Percentiles rank a stretch among this genome's conserved stretches.
These are phyloP conservation scores for Talaromyces piceae DNA, from an alignment of 2,329 filamentous ascomycete species.

Conservation along the genomic window DNA sequence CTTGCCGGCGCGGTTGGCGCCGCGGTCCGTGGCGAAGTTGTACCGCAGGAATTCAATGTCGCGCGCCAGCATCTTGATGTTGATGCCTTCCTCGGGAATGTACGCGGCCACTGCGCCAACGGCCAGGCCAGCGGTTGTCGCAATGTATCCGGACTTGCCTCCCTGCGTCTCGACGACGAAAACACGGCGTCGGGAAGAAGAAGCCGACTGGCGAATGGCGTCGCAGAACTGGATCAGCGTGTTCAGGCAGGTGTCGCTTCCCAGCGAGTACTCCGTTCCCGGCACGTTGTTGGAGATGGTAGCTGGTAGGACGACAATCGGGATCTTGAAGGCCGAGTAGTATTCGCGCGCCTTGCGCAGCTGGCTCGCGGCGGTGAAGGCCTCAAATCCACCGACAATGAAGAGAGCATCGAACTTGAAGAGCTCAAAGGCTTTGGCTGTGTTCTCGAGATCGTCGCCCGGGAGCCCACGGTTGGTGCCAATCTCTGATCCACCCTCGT, in stretches of 20 bases:
- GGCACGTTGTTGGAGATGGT: slow-evolving; percentile 99
- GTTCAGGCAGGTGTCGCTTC: slow-evolving; percentile 94
- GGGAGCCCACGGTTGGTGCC: slow-evolving; percentile 94
- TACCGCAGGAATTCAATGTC: slow-evolving; percentile 86
- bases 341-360: slow-evolving; percentile 70
- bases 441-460: slow-evolving; percentile 73
- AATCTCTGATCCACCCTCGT: slow-evolving; percentile 94
- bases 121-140: slow-evolving; percentile 80
- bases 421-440: slow-evolving; percentile 73
- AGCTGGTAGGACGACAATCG: slow-evolving; percentile 84
- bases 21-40: slow-evolving; percentile 76
- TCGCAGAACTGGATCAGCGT: slow-evolving; percentile 93
- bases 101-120: slow-evolving; percentile 91
- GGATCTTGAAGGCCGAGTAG: slow-evolving; percentile 83
- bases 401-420: slow-evolving; percentile 90
- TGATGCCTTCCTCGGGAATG: slow-evolving; percentile 93
- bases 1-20: slow-evolving; percentile 82
- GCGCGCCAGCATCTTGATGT: slow-evolving; percentile 80
- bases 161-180: slow-evolving; percentile 99
- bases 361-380: slow-evolving; percentile 85
- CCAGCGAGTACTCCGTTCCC: slow-evolving; percentile 92
- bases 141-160: slow-evolving; percentile 87
- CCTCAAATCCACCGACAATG: slow-evolving; percentile 90
- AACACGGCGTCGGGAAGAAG: slow-evolving; percentile 82
- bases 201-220: slow-evolving; percentile 94